Percentiles rank a stretch among this genome's conserved stretches.
phyloP scores from a whole-genome alignment of 1,284 basidiomycete species.

The Moesziomyces sp. region DNA sequence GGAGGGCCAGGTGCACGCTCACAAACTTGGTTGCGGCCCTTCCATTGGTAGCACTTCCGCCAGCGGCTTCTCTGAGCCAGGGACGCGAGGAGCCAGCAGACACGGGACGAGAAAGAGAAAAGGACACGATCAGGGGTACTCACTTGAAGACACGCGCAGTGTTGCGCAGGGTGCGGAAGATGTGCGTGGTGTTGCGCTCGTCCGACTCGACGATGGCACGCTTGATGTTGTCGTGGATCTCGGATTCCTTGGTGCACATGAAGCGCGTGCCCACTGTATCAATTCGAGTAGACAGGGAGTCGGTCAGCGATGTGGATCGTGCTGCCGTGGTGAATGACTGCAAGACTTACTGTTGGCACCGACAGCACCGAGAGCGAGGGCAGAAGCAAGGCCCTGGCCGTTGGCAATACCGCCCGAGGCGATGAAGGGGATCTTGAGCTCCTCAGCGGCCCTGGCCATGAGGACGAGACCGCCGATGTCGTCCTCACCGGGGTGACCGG shows the following conservation, averaged over 20 bases:
- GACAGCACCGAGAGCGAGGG: conserved; percentile 84
- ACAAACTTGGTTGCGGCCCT: conserved; percentile 12
- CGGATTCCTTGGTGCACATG: conserved; percentile 77
- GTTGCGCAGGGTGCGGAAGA: conserved; percentile 83
- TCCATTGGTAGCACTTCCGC: conserved; percentile 18
- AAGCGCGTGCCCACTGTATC: conserved; percentile 77
- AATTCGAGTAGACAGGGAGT: no score
- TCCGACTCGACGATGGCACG: conserved; percentile 83
- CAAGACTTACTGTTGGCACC: conserved; percentile 82
- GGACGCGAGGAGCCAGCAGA: neutral
- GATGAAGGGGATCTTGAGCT: conserved; percentile 85
- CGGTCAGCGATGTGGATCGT: neutral
- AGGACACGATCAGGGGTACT: conserved; percentile 14
- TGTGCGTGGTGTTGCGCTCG: conserved; percentile 84
- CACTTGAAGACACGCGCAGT: conserved; percentile 86
- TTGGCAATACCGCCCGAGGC: conserved; percentile 79
- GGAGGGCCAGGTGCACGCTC: conserved; percentile 1
- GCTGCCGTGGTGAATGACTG: neutral
- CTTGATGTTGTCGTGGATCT: conserved; percentile 91
- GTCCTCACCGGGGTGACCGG: conserved; percentile 93
- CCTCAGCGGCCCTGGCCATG: conserved; percentile 86
- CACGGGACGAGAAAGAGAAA: neutral
- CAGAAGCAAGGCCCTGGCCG: conserved; percentile 80
- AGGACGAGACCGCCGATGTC: conserved; percentile 91
- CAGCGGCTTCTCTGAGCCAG: neutral